phyloP scores from a whole-genome alignment of 768 basidiomycete genomes.

The Kwoniella bestiolae region DNA sequence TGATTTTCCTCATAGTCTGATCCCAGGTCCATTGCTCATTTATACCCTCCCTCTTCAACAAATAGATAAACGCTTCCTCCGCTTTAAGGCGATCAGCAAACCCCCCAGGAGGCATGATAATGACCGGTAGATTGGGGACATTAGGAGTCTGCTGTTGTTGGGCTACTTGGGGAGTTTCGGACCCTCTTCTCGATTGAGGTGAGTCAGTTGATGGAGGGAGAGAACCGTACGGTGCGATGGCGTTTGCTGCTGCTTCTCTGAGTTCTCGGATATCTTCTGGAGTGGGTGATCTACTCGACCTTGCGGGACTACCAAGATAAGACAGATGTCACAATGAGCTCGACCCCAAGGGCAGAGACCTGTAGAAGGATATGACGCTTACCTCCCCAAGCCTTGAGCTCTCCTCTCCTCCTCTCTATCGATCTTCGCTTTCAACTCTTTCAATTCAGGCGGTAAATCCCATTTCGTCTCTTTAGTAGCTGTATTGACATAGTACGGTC shows the following conservation, averaged over 20 bases:
- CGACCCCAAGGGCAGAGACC: no score
- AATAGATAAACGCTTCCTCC: conserved; percentile 89
- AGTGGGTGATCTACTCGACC: conserved; percentile 32
- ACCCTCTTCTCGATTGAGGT: conserved; percentile 3
- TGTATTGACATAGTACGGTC: conserved; percentile 66
- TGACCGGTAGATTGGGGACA: conserved; percentile 70
- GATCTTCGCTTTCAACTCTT: conserved; percentile 80
- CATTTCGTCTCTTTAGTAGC: conserved; percentile 87
- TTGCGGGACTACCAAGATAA: conserved; percentile 23
- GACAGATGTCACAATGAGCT: no score
- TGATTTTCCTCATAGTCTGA: conserved; percentile 94
- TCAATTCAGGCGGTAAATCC: conserved; percentile 94
- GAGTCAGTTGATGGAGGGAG: conserved; percentile 13
- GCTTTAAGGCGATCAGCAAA: conserved; percentile 85
- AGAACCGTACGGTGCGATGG: conserved; percentile 22
- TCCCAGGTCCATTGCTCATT: conserved; percentile 97
- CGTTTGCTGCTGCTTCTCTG: conserved; percentile 21
- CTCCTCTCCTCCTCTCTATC: conserved; percentile 67
- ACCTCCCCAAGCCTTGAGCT: conserved; percentile 59
- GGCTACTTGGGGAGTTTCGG: conserved; percentile 14
- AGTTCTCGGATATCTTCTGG: conserved; percentile 28
- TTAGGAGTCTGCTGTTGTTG: conserved; percentile 55
- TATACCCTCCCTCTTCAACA: conserved; percentile 85
- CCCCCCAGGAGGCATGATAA: conserved; percentile 87
- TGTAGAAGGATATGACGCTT: conserved; percentile 38